phyloP scores from a whole-genome alignment of 2,329 filamentous ascomycete genomes.

The Simplicillium sp. region DNA sequence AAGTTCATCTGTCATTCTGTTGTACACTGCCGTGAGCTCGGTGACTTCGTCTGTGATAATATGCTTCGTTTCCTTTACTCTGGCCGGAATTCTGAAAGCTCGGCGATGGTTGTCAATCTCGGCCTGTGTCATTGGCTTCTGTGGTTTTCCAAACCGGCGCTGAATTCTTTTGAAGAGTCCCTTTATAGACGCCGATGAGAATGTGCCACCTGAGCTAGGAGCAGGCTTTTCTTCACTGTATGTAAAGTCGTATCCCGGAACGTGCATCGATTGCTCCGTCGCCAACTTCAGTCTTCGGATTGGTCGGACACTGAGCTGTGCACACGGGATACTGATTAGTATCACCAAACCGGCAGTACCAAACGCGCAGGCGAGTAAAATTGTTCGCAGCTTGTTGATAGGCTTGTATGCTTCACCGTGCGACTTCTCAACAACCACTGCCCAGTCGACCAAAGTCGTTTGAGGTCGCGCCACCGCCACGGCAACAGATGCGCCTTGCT shows the following conservation, averaged over 20 bases:
- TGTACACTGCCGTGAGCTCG: constrained; percentile 77
- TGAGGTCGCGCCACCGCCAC: constrained; percentile 70
- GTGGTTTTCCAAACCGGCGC: constrained; percentile 23
- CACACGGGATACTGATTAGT: constrained; percentile 65
- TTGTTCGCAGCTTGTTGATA: constrained; percentile 65
- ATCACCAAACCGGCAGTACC: constrained; percentile 67
- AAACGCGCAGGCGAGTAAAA: constrained; percentile 78
- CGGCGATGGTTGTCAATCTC: constrained; percentile 32
- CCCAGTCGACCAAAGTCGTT: constrained; percentile 68
- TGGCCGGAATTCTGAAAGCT: constrained; percentile 75
- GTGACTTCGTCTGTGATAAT: constrained; percentile 76
- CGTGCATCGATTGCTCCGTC: constrained; percentile 63
- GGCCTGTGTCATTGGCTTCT: constrained; percentile 13
- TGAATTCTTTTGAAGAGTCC: constrained; percentile 28
- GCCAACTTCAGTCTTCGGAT: constrained; percentile 69
- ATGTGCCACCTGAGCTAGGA: constrained; percentile 27
- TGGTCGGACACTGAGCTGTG: constrained; percentile 72
- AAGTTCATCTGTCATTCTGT: constrained; percentile 88
- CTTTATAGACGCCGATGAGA: constrained; percentile 35
- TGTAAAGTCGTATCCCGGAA: constrained; percentile 45
- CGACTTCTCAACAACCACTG: constrained; percentile 69
- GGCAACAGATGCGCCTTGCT: constrained; percentile 59
- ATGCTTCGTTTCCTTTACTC: constrained; percentile 68
- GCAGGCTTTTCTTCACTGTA: constrained; percentile 35
- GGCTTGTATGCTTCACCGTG: constrained; percentile 66